Percentiles rank a stretch among this genome's conserved stretches.
These are phyloP conservation scores for Didymella arachidicola DNA, from an alignment of 2,329 filamentous ascomycete genomes.

Conservation along the genomic window DNA sequence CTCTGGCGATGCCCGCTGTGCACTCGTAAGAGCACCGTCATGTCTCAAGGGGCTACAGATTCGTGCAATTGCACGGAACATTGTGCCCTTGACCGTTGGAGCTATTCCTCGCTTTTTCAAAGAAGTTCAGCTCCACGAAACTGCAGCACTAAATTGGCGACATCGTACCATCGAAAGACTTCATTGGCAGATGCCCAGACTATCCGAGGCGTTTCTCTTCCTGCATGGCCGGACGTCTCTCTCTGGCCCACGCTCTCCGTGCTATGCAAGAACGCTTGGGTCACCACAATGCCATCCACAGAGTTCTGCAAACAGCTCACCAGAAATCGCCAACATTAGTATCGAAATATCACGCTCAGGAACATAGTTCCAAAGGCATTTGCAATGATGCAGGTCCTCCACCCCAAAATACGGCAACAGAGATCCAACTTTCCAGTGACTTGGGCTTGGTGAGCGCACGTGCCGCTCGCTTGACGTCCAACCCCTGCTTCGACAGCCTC, in stretches of 20 bases:
- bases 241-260: constrained; percentile 10
- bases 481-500: constrained; percentile 27
- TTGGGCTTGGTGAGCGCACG: constrained; percentile 28
- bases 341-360: neutral
- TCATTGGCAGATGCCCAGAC: constrained; percentile 11
- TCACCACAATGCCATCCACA: neutral
- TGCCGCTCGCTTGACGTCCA: constrained; percentile 28
- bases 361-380: constrained; percentile 8
- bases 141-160: constrained; percentile 1
- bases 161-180: constrained; percentile 1
- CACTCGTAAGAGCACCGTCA: neutral
- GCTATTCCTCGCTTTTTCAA: neutral
- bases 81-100: constrained; percentile 5
- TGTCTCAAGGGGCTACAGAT: neutral
- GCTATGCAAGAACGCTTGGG: neutral
- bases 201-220: constrained; percentile 11
- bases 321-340: neutral
- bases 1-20: constrained; percentile 8
- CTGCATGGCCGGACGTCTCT: neutral
- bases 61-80: neutral
- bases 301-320: neutral
- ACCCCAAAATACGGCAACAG: constrained; percentile 22
- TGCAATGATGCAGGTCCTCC: constrained; percentile 13
- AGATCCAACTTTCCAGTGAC: constrained; percentile 30
- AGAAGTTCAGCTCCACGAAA: constrained; percentile 6